Percentiles rank a stretch among this genome's conserved stretches.
Evolutionary conservation across 2,329 filamentous ascomycete genomes (phyloP).

Genomic region (Colletotrichum coccodes): DNA sequence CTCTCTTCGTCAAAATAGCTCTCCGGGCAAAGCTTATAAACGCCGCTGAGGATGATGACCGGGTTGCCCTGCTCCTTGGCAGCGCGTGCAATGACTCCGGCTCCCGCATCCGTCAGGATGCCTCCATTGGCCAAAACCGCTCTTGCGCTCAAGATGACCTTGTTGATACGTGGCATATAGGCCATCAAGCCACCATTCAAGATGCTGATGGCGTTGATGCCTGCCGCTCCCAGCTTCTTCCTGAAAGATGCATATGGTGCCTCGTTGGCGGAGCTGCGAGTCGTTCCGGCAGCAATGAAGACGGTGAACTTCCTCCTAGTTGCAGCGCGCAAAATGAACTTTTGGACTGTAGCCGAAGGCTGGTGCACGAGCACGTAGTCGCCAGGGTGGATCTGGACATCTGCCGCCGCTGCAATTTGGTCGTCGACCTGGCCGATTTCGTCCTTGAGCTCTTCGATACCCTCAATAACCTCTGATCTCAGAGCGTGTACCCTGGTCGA

Average conservation of each 20-base stretch:
- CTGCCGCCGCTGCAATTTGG: slow-evolving; percentile 87
- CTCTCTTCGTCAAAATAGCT: slow-evolving; percentile 86
- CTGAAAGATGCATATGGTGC: slow-evolving; percentile 67
- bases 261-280: slow-evolving; percentile 47
- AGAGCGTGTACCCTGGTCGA: slow-evolving; percentile 72
- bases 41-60: slow-evolving; percentile 88
- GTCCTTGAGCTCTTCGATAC: slow-evolving; percentile 95
- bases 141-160: slow-evolving; percentile 90
- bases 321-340: slow-evolving; percentile 88
- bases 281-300: slow-evolving; percentile 77
- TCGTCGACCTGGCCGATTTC: slow-evolving; percentile 94
- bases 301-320: slow-evolving; percentile 93
- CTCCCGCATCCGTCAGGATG: slow-evolving; percentile 85
- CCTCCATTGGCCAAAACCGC: slow-evolving; percentile 90
- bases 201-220: slow-evolving; percentile 85
- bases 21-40: slow-evolving; percentile 94
- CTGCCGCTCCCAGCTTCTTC: slow-evolving; percentile 81
- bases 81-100: slow-evolving; percentile 83
- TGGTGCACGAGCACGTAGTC: slow-evolving; percentile 93
- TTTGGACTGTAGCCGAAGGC: slow-evolving; percentile 86
- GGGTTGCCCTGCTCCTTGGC: slow-evolving; percentile 85
- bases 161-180: slow-evolving; percentile 95
- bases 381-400: slow-evolving; percentile 92
- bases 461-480: slow-evolving; percentile 90
- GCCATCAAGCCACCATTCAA: slow-evolving; percentile 88